Percentiles rank a stretch among this genome's conserved stretches.
Conservation (phyloP, 129 eudicot genomes). For the Pulicaria dysenterica region DNA sequence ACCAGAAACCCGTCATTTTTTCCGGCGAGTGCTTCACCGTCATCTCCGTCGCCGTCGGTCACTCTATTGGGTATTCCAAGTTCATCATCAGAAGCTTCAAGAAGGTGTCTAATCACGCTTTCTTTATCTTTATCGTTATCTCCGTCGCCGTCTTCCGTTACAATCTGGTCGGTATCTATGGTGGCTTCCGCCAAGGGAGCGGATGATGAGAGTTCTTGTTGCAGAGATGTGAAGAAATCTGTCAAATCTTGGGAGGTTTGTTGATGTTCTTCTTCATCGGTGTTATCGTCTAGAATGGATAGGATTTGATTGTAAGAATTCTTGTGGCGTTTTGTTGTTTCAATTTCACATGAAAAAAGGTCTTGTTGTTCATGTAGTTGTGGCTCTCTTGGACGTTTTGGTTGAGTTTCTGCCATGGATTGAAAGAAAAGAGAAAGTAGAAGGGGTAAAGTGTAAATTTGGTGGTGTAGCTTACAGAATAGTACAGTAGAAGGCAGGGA, state of each 20-base stretch:
- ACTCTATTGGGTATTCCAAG: conserved; percentile 59
- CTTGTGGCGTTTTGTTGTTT: conserved; percentile 51
- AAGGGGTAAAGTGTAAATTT: conserved; percentile 17
- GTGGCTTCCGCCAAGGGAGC: conserved; percentile 29
- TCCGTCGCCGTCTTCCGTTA: neutral
- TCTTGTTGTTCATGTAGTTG: conserved; percentile 2
- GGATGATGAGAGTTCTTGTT: conserved; percentile 48
- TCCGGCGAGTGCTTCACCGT: conserved; percentile 31
- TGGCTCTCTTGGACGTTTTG: conserved; percentile 50
- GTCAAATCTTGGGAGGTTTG: conserved; percentile 51
- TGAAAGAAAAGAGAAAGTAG: neutral
- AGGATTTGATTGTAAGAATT: conserved; percentile 45
- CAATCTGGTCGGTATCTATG: conserved; percentile 11
- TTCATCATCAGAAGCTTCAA: conserved; percentile 91
- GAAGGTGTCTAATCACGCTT: conserved; percentile 72
- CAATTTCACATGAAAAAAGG: conserved; percentile 15
- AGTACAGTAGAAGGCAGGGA: neutral
- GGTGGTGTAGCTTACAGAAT: neutral
- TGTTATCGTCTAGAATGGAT: conserved; percentile 50
- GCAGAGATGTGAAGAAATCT: conserved; percentile 52
- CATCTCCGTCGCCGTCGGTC: conserved; percentile 6
- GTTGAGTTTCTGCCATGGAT: conserved; percentile 44
- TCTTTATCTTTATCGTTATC: conserved; percentile 37
- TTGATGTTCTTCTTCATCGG: conserved; percentile 40
- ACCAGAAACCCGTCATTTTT: conserved; percentile 26